phyloP scores from a whole-genome alignment of 2,329 filamentous ascomycete genomes.

The Calonectria crousiana region DNA sequence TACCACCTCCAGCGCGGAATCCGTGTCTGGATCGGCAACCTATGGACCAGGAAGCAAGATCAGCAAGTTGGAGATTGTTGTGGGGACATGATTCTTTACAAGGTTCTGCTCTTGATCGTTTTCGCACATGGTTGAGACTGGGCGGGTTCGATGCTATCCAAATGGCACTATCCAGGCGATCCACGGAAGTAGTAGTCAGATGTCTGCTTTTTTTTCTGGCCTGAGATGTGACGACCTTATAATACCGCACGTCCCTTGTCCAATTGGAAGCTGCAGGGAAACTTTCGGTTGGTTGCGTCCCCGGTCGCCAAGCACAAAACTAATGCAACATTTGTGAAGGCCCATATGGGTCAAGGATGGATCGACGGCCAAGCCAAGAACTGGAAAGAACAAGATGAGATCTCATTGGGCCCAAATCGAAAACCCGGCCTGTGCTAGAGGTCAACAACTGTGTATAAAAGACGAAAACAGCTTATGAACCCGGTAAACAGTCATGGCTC shows the following conservation, averaged over 20 bases:
- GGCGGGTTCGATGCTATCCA: not conserved
- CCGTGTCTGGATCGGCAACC: conserved; percentile 16
- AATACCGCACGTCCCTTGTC: not conserved
- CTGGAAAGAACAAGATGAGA: not conserved
- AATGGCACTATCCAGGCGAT: not conserved
- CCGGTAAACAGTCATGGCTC: not conserved
- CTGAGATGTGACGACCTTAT: not conserved
- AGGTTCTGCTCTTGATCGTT: not conserved
- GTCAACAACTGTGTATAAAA: not conserved
- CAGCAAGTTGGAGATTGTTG: not conserved
- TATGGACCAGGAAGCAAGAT: not conserved
- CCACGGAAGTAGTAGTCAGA: not conserved
- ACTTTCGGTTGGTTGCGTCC: not conserved
- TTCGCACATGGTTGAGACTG: not conserved
- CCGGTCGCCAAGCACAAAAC: not conserved
- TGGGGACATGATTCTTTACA: not conserved
- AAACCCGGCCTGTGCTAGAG: not conserved
- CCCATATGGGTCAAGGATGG: not conserved
- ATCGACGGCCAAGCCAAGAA: not conserved
- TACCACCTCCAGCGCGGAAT: conserved; percentile 19
- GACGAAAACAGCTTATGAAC: not conserved
- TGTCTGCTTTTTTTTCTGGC: not conserved
- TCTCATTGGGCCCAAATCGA: not conserved
- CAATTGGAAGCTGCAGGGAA: not conserved
- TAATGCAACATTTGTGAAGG: not conserved